These are phyloP conservation scores for Wolfiporia cocos DNA, from an alignment of 1,284 basidiomycete genomes.

Conservation along the genomic window DNA sequence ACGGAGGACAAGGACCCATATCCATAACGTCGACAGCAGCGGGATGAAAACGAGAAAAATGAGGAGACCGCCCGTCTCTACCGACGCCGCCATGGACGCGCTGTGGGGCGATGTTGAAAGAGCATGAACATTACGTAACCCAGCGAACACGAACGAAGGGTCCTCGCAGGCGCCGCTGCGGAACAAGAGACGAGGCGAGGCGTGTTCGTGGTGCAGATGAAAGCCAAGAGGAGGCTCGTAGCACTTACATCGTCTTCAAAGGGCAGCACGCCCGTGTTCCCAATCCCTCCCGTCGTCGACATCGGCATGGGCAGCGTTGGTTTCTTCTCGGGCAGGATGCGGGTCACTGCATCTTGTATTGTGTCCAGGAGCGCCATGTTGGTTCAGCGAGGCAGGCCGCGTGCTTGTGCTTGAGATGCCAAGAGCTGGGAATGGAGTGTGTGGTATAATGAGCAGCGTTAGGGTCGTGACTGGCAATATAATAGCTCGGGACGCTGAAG, in stretches of 20 bases:
- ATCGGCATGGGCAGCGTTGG: constrained; percentile 18
- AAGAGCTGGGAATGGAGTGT: no score
- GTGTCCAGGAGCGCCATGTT: constrained; percentile 24
- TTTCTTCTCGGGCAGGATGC: constrained; percentile 25
- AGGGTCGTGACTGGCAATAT: no score
- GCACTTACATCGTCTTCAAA: constrained; percentile 65
- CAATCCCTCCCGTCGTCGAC: constrained; percentile 39
- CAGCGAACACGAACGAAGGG: background rate
- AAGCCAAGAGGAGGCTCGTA: no score
- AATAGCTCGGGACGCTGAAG: no score
- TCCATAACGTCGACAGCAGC: constrained; percentile 53
- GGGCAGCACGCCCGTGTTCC: constrained; percentile 47
- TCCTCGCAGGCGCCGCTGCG: no score
- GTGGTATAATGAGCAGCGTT: no score
- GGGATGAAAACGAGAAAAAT: constrained; percentile 60
- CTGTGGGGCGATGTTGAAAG: constrained; percentile 18
- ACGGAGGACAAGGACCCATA: constrained; percentile 45
- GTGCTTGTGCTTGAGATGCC: constrained; percentile 1
- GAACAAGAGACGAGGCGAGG: no score
- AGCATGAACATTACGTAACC: constrained; percentile 51
- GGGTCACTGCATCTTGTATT: constrained; percentile 22
- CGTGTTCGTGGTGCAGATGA: no score
- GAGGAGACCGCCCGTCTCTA: constrained; percentile 41
- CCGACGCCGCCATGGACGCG: constrained; percentile 27
- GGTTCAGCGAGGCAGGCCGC: background rate